phyloP scores from a whole-genome alignment of 2,329 filamentous ascomycete species.

The Cladorrhinum sp. region DNA sequence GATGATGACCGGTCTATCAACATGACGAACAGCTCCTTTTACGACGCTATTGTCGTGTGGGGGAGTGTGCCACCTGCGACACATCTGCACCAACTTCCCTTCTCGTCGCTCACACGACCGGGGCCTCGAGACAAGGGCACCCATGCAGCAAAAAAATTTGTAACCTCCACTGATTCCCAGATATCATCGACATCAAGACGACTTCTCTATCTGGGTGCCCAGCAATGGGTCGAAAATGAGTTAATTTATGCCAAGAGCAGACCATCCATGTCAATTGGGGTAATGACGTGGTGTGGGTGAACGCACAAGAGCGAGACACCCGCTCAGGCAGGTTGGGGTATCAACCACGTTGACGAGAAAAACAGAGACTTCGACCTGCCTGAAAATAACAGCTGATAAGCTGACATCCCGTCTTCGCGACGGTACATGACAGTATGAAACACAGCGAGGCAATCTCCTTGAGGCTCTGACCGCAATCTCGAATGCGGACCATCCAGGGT shows the following conservation, averaged over 20 bases:
- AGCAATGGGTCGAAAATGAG: slow-evolving; percentile 47
- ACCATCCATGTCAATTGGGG: slow-evolving; percentile 48
- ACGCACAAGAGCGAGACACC: slow-evolving; percentile 18
- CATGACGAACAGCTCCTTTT: not conserved
- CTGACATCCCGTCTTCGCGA: not conserved
- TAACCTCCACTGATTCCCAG: slow-evolving; percentile 59
- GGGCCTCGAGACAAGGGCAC: not conserved
- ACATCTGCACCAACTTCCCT: slow-evolving; percentile 4
- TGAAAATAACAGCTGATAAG: not conserved
- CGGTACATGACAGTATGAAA: not conserved
- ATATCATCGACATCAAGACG: slow-evolving; percentile 54
- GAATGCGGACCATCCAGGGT: not conserved
- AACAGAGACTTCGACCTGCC: not conserved
- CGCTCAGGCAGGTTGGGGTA: slow-evolving; percentile 19
- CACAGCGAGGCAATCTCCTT: not conserved
- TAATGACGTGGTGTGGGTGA: slow-evolving; percentile 48
- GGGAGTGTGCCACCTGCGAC: not conserved
- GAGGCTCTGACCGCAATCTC: not conserved
- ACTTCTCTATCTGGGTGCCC: slow-evolving; percentile 55
- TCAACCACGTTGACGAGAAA: not conserved
- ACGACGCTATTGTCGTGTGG: not conserved
- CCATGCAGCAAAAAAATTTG: slow-evolving; percentile 32
- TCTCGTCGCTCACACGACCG: not conserved
- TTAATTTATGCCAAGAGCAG: slow-evolving; percentile 52
- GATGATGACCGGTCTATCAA: slow-evolving; percentile 5